These are phyloP conservation scores for Talaromyces sp. DNA, from an alignment of 2,329 filamentous ascomycete genomes.

Conservation along the genomic window DNA sequence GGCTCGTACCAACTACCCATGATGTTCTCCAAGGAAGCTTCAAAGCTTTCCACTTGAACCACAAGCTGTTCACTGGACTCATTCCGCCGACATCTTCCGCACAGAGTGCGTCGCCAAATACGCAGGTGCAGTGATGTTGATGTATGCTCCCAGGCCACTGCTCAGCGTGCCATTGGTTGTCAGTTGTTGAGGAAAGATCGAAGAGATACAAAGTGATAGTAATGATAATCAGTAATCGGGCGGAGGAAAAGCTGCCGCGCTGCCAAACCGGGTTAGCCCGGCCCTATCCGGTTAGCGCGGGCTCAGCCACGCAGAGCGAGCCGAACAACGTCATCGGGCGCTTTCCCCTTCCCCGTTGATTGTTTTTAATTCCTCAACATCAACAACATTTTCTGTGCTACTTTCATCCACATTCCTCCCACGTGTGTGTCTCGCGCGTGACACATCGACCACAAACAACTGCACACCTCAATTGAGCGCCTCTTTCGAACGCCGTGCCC, in stretches of 20 bases:
- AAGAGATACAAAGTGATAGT: too few species aligned
- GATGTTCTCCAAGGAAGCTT: constrained; percentile 58
- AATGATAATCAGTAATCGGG: not conserved
- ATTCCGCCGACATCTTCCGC: constrained; percentile 19
- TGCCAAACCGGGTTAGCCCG: not conserved
- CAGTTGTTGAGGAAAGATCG: not conserved
- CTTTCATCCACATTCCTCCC: not conserved
- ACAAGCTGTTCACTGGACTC: constrained; percentile 44
- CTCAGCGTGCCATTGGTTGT: not conserved
- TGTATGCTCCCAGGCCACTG: not conserved
- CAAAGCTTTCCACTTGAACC: constrained; percentile 60
- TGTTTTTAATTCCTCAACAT: not conserved
- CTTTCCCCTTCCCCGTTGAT: not conserved
- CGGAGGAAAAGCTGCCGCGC: not conserved
- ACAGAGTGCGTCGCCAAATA: constrained; percentile 14
- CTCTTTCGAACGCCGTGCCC: not conserved
- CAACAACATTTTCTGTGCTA: not conserved
- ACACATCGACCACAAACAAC: not conserved
- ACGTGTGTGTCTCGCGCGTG: not conserved
- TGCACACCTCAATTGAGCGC: not conserved
- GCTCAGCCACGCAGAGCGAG: not conserved
- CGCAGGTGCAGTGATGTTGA: not conserved
- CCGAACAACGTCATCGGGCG: not conserved
- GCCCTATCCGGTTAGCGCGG: not conserved
- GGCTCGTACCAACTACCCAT: constrained; percentile 50